phyloP scores from a whole-genome alignment of 2,329 filamentous ascomycete genomes.

The Ambrosiella cleistominuta region DNA sequence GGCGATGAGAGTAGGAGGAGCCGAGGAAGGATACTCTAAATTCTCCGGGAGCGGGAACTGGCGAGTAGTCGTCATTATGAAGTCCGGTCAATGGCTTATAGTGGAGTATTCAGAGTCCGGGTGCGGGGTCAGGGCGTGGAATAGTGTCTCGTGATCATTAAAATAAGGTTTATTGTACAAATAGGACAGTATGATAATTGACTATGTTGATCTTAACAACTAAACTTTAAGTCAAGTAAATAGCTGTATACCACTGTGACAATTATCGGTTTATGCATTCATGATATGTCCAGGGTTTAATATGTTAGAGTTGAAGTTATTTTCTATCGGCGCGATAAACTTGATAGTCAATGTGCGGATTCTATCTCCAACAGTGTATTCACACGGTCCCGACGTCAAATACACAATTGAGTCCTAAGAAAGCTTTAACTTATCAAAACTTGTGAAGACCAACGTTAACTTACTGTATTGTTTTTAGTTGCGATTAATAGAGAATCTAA shows the following conservation, averaged over 20 bases:
- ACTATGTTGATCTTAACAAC: no score
- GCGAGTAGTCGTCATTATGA: background rate
- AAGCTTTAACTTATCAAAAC: background rate
- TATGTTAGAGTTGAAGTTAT: background rate
- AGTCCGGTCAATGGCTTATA: background rate
- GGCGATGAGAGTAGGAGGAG: slow-evolving; percentile 52
- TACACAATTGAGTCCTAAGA: background rate
- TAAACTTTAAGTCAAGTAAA: no score
- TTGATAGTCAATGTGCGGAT: background rate
- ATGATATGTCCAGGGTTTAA: slow-evolving; percentile 3
- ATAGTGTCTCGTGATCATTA: background rate
- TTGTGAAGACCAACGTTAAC: background rate
- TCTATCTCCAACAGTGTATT: background rate
- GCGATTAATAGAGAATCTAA: slow-evolving; percentile 17
- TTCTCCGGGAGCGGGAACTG: background rate
- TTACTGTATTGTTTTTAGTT: no score
- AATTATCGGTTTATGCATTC: background rate
- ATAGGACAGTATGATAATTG: background rate
- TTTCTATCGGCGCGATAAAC: slow-evolving; percentile 5
- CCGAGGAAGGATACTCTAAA: slow-evolving; percentile 17
- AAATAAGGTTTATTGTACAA: background rate
- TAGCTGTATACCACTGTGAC: no score
- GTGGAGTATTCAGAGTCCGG: background rate
- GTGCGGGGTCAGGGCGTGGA: background rate
- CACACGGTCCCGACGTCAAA: background rate